Evolutionary conservation across 495 filamentous ascomycete species (phyloP), one percentile per base, ranked within the genome.

Genomic region (Daldinia concentrica): DNA sequence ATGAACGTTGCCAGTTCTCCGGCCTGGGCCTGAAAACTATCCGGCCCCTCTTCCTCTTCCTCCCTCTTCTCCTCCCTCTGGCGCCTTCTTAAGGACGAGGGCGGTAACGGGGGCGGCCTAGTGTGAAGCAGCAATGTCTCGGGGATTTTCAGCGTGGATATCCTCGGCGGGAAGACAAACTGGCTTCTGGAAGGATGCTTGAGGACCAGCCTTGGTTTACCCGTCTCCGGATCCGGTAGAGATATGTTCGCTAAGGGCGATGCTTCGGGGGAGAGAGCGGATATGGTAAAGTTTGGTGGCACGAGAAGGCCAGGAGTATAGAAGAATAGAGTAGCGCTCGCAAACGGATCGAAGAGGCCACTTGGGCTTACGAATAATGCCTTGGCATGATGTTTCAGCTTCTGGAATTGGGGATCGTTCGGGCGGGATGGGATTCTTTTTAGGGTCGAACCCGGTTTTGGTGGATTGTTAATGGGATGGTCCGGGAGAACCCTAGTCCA

Each of bases 241-340:
- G 12, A 36, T 36, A 36, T 3, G 14, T 36, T 36, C 34, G 11
- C 34, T 36, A 36, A 2, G 34, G 9, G 2, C 11, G 11, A 36
- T 36, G 34, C 34, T 14, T 14, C 12, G 7, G 62, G 51, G 3
- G 63, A 30, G 57, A 68, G 29, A 14, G 65, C 52, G 0, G 75
- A 71, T 14, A 52, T 56, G 32, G 77, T 48, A 26, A 85, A 85
- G 19, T 77, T 71, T 11, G 73, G 66, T 0, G 82, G 82, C 4
- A 82, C 76, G 52, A 71, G 66, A 11, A 86, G 48, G 0, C 76
- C 77, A 0, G 87, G 59, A 2, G 78, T 82, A n/a, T 81, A 82
- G 64, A 87, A 87, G 64, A 89, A 86, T 17, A 88, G 77, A 34
- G 77, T 76, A 1, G 85, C 78, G 56, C 83, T 86, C 8, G 83